Evolutionary conservation across 441 rosid species (phyloP).

Genomic region (Metrosideros polymorpha): DNA sequence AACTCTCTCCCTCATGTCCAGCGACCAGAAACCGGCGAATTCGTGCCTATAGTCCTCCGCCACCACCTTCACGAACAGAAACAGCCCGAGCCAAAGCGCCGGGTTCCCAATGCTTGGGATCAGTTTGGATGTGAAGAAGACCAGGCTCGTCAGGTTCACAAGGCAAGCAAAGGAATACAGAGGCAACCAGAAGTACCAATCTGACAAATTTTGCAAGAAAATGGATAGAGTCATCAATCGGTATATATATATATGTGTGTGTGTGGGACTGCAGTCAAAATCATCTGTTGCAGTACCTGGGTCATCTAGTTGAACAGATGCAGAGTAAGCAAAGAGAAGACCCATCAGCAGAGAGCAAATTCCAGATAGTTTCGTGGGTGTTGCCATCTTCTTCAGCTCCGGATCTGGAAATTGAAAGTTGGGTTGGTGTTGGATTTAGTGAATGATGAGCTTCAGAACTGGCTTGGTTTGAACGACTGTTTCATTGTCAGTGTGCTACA

Average conservation of each 20-base stretch:
- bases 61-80: constrained; percentile 49
- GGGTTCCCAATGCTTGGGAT: constrained; percentile 6
- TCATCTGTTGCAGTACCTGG: constrained; percentile 25
- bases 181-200: constrained; percentile 87
- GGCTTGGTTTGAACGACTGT: background rate
- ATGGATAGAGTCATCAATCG: background rate
- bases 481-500: background rate
- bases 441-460: background rate
- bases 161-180: constrained; percentile 48
- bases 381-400: constrained; percentile 26
- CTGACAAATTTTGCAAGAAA: constrained; percentile 15
- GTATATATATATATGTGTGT: no score
- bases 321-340: constrained; percentile 61
- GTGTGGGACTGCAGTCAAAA: background rate
- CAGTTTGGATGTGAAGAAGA: background rate
- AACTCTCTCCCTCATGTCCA: constrained; percentile 55
- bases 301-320: constrained; percentile 78
- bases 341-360: constrained; percentile 60
- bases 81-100: constrained; percentile 27
- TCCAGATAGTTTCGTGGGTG: constrained; percentile 17
- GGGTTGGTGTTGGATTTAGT: background rate
- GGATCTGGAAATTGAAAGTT: background rate
- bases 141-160: constrained; percentile 36
- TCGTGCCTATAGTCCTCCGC: constrained; percentile 26
- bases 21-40: constrained; percentile 42